Evolutionary conservation across 306 rosid genomes (phyloP).

Genomic region (Prunus salicina): DNA sequence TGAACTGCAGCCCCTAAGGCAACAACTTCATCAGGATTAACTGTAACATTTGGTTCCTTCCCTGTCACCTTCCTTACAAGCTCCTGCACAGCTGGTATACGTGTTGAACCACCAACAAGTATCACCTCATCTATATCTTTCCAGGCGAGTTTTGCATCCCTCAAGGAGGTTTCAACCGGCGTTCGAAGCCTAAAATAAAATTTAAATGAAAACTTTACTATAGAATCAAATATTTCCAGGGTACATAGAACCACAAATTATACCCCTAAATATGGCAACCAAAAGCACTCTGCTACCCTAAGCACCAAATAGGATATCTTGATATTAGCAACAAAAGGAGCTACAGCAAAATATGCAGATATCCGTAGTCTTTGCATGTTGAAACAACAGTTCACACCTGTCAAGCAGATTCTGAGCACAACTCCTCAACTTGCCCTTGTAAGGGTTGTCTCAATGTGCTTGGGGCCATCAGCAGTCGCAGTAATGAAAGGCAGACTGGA

Average conservation of each 20-base stretch:
- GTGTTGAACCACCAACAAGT: slow-evolving; percentile 79
- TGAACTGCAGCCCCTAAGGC: slow-evolving; percentile 90
- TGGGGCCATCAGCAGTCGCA: slow-evolving; percentile 94
- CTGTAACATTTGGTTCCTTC: slow-evolving; percentile 77
- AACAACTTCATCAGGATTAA: slow-evolving; percentile 92
- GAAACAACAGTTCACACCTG: slow-evolving; percentile 42
- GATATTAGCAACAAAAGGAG: neutral
- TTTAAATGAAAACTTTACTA: neutral
- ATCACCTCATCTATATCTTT: slow-evolving; percentile 88
- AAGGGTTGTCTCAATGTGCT: slow-evolving; percentile 91
- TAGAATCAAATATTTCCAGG: neutral
- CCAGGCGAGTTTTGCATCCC: slow-evolving; percentile 90
- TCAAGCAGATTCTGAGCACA: slow-evolving; percentile 93
- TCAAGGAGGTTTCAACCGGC: slow-evolving; percentile 86
- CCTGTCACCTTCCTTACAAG: slow-evolving; percentile 73
- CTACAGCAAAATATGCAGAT: neutral
- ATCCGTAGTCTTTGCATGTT: neutral
- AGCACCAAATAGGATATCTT: neutral
- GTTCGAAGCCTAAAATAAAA: slow-evolving; percentile 57
- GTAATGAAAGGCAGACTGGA: slow-evolving; percentile 93
- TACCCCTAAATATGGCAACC: neutral
- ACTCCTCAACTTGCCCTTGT: slow-evolving; percentile 92
- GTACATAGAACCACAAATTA: neutral
- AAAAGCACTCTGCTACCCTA: neutral
- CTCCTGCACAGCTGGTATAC: slow-evolving; percentile 78